phyloP scores from a whole-genome alignment of 495 filamentous ascomycete species.

The Terfezia claveryi region DNA sequence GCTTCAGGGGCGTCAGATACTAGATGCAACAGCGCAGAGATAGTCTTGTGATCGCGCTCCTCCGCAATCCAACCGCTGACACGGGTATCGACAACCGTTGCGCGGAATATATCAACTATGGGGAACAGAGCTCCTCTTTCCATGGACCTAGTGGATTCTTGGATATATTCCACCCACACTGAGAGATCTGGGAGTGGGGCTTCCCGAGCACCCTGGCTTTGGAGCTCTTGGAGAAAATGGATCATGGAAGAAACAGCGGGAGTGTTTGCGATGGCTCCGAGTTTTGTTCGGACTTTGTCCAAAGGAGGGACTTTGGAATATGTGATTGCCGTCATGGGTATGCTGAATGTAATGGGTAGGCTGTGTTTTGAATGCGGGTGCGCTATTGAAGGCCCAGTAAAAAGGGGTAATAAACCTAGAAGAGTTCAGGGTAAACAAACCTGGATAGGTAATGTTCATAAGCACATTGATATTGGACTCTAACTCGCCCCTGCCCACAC shows the following conservation, averaged over 20 bases:
- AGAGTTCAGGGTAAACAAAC: too few species aligned
- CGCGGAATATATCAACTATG: conserved; percentile 57
- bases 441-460: too few species aligned
- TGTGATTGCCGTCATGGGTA: conserved; percentile 39
- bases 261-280: conserved; percentile 32
- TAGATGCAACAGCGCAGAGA: background rate
- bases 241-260: conserved; percentile 34
- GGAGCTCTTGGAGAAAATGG: conserved; percentile 38
- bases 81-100: conserved; percentile 56
- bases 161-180: conserved; percentile 32
- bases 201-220: conserved; percentile 32
- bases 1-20: background rate
- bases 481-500: too few species aligned
- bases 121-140: conserved; percentile 46
- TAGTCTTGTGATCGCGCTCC: conserved; percentile 22
- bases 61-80: conserved; percentile 73
- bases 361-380: conserved; percentile 53
- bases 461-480: too few species aligned
- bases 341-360: conserved; percentile 44
- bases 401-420: too few species aligned
- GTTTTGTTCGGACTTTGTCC: conserved; percentile 59
- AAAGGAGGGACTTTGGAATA: conserved; percentile 69
- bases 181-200: conserved; percentile 38
- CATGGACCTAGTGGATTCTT: conserved; percentile 27
- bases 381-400: conserved; percentile 1